Base-by-base conservation (phyloP, 441 rosid species). In the Kokia cookei region DNA sequence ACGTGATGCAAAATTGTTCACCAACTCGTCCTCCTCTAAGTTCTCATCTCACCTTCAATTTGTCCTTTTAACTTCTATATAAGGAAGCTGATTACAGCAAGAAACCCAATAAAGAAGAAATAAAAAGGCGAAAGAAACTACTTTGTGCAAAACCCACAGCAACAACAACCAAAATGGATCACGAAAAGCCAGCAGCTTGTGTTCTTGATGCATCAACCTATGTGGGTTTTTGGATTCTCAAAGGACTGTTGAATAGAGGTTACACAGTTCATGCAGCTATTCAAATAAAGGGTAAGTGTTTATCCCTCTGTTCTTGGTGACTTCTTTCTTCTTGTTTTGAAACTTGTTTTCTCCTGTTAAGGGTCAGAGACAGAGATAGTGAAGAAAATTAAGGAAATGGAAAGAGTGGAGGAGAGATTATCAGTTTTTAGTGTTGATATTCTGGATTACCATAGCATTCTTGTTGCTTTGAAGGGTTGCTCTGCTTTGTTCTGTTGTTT, bases 141-240 rank as follows among this genome's bases (percentile, higher is more conserved):
- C 19, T 65, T 65, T 65, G 58, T 26, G 40, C n/a, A 45, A 7
- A 53, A 17, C 11, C 42, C 4, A 17, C 19, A 32, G 7, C 0
- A 58, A 15, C 2, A 7, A 59, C 43, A 53, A 24, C 60, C 29
- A 59, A 5, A 37, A 86, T 79, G 89, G 84, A 77, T 77, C 88
- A 82, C 15, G 76, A 73, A 43, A 78, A 82, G 35, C 77, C 88
- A 24, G 9, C 79, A 13, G 88, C 87, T 50, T 93, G 96, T 73
- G 94, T 89, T 78, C 93, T 91, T 61, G 98, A 91, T 80, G 96
- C 98, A 12, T 91, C 98, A 22, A 86, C 89, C 65, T 91, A 91
- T 76, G 91, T 91, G 17, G 98, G 98, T 65, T 93, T 84, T 79
- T 88, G 94, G 94, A 82, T 90, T 81, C 86, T 91, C 78, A 88